A percentile compares a stretch with the other conserved stretches of the same genome.
These are phyloP conservation scores for Aspergillus egyptiacus DNA, from an alignment of 495 filamentous ascomycete species.

Conservation along the genomic window DNA sequence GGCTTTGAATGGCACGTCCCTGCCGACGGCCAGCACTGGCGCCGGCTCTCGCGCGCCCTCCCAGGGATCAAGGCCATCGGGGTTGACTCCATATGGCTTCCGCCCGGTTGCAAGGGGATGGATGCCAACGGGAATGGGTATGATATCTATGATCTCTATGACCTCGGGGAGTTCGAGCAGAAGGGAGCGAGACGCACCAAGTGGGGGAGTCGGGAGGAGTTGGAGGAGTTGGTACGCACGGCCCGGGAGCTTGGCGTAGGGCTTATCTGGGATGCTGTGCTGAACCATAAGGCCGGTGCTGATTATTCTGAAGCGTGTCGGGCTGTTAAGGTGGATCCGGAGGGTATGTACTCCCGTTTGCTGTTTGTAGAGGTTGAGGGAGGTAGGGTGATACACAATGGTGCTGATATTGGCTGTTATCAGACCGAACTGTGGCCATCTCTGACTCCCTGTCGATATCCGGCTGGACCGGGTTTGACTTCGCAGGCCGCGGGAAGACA, in stretches of 20 bases:
- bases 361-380: no score
- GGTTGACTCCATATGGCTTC: slow-evolving; percentile 61
- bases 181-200: slow-evolving; percentile 59
- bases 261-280: slow-evolving; percentile 68
- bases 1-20: slow-evolving; percentile 71
- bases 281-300: slow-evolving; percentile 69
- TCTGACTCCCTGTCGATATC: slow-evolving; percentile 54
- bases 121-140: slow-evolving; percentile 60
- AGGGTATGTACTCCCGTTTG: slow-evolving; percentile 27
- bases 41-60: slow-evolving; percentile 48
- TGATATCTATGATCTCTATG: slow-evolving; percentile 70
- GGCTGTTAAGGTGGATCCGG: slow-evolving; percentile 55
- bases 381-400: no score
- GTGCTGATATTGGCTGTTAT: not conserved
- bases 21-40: slow-evolving; percentile 57
- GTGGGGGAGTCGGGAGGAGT: slow-evolving; percentile 59
- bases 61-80: slow-evolving; percentile 52
- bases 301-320: slow-evolving; percentile 54
- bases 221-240: slow-evolving; percentile 44
- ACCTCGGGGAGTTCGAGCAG: slow-evolving; percentile 73
- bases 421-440: slow-evolving; percentile 49
- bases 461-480: slow-evolving; percentile 63
- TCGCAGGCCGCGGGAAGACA: slow-evolving; percentile 51
- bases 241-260: slow-evolving; percentile 48
- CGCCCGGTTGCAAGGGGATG: slow-evolving; percentile 66